Evolutionary conservation across 768 basidiomycete genomes (phyloP).

Genomic region (Galerina marginata): DNA sequence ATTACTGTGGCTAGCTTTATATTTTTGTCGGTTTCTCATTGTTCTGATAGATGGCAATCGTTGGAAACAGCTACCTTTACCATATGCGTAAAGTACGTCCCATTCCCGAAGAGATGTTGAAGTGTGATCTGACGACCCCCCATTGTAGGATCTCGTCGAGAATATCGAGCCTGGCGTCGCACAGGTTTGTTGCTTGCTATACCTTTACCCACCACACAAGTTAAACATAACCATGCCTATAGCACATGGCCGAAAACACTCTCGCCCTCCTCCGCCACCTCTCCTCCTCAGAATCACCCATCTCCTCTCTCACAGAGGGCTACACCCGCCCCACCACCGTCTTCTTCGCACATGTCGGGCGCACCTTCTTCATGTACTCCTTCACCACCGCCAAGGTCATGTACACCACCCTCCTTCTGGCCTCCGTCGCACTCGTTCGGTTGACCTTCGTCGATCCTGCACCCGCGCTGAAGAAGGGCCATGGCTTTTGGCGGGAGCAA

Average conservation of each 20-base stretch:
- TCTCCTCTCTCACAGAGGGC: constrained; percentile 62
- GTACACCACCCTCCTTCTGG: constrained; percentile 57
- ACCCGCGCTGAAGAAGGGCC: constrained; percentile 34
- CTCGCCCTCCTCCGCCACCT: constrained; percentile 80
- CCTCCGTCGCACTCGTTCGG: constrained; percentile 49
- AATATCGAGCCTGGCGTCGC: constrained; percentile 87
- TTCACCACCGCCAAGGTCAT: constrained; percentile 71
- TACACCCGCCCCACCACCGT: constrained; percentile 68
- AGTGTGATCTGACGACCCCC: background rate
- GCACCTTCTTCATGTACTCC: constrained; percentile 74
- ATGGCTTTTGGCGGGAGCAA: constrained; percentile 46
- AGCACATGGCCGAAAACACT: constrained; percentile 91
- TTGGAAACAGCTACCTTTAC: constrained; percentile 92
- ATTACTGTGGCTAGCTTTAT: constrained; percentile 27
- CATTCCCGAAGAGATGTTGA: background rate
- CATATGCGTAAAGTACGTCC: constrained; percentile 81
- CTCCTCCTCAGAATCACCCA: constrained; percentile 68
- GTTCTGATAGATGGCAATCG: constrained; percentile 77
- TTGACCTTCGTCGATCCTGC: constrained; percentile 41
- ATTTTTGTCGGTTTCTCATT: background rate
- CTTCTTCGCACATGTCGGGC: constrained; percentile 77
- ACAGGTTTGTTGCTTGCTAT: constrained; percentile 39
- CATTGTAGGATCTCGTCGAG: constrained; percentile 71
- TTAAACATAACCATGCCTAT: constrained; percentile 30
- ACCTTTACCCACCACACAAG: constrained; percentile 4